Evolutionary conservation across 2,329 filamentous ascomycete species (phyloP).

Genomic region (Colletotrichum sp.): DNA sequence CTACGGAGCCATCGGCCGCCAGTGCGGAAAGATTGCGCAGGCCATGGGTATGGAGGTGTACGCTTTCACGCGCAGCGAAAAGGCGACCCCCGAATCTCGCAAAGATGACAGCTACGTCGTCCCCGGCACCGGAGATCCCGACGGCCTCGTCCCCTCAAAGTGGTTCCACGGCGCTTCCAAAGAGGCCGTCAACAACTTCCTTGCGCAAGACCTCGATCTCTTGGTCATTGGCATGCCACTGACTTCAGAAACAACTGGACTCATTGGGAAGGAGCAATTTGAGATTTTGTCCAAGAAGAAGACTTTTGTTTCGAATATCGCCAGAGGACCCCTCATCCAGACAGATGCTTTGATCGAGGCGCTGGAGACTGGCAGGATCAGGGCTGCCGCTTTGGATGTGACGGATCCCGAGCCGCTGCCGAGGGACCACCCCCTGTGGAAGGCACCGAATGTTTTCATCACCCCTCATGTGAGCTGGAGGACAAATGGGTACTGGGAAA

Average conservation of each 20-base stretch:
- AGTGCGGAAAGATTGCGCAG: conserved; percentile 51
- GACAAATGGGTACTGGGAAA: conserved; percentile 29
- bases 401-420: conserved; percentile 76
- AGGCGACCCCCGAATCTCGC: conserved; percentile 62
- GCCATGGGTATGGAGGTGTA: conserved; percentile 71
- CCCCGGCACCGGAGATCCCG: conserved; percentile 60
- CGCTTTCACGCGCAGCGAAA: conserved; percentile 69
- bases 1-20: conserved; percentile 51
- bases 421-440: conserved; percentile 67
- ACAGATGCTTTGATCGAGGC: conserved; percentile 60
- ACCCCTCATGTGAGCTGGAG: conserved; percentile 43
- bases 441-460: conserved; percentile 67
- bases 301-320: conserved; percentile 70
- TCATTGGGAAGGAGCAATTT: conserved; percentile 51
- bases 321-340: conserved; percentile 54
- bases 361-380: conserved; percentile 42
- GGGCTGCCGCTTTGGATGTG: conserved; percentile 73
- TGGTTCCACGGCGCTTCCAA: conserved; percentile 45
- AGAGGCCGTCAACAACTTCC: conserved; percentile 44
- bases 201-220: conserved; percentile 47
- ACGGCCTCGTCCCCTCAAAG: conserved; percentile 42
- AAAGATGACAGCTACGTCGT: conserved; percentile 65
- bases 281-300: conserved; percentile 42
- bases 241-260: conserved; percentile 37
- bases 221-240: conserved; percentile 48